A percentile compares a stretch with the other conserved stretches of the same genome.
Evolutionary conservation across 2,329 filamentous ascomycete genomes (phyloP).

Genomic region (Thelonectria blattea): DNA sequence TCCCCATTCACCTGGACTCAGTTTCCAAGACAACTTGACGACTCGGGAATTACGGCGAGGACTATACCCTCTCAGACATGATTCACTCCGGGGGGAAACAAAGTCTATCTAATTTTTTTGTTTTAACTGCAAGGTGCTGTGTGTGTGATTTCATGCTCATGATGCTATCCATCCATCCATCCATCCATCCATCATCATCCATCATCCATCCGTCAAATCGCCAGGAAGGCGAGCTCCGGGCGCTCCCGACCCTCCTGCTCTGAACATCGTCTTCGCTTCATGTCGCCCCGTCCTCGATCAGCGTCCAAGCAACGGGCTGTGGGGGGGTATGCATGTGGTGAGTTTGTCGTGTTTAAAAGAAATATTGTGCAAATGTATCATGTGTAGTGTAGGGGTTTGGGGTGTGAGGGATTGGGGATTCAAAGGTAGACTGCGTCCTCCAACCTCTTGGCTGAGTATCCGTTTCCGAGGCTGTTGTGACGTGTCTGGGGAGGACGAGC

Average conservation of each 20-base stretch:
- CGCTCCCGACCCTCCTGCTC: slow-evolving; percentile 31
- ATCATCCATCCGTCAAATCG: slow-evolving; percentile 34
- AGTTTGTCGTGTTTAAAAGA: slow-evolving; percentile 7
- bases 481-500: slow-evolving; percentile 27
- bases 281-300: slow-evolving; percentile 29
- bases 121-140: slow-evolving; percentile 34
- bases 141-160: slow-evolving; percentile 36
- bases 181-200: slow-evolving; percentile 33
- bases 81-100: neutral
- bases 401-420: slow-evolving; percentile 15
- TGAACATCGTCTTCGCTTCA: slow-evolving; percentile 25
- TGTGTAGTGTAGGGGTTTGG: slow-evolving; percentile 16
- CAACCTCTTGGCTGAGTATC: slow-evolving; percentile 10
- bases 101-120: slow-evolving; percentile 36
- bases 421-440: slow-evolving; percentile 16
- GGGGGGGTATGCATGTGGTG: slow-evolving; percentile 16
- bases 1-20: no score
- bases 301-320: slow-evolving; percentile 22
- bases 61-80: slow-evolving; percentile 2
- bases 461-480: slow-evolving; percentile 31
- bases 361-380: slow-evolving; percentile 21
- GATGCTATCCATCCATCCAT: slow-evolving; percentile 39
- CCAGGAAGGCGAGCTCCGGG: slow-evolving; percentile 25
- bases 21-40: neutral
- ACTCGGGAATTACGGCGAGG: no score